Evolutionary conservation across 2,329 filamentous ascomycete species (phyloP), one percentile per base, ranked within the genome.

Genomic region (Apiospora phragmitis): DNA sequence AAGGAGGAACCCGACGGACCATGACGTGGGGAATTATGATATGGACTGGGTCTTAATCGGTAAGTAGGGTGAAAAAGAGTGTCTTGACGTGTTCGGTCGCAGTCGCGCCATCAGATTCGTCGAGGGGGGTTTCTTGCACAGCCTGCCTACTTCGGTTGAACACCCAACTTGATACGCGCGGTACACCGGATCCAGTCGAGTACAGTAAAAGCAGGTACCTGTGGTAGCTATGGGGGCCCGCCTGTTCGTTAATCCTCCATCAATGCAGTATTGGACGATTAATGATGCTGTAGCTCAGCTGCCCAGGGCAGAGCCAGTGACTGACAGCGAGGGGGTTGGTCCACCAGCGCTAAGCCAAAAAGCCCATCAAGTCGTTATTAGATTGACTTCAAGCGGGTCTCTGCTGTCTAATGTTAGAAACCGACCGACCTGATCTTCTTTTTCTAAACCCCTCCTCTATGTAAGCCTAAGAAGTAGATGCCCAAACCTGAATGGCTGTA

Each of bases 381-480:
- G 51, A 59, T 32, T 26, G 51, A 32, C 51, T 32, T 35, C 16
- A 8, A 35, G 51, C 51, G 51, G 51, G 51, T 59, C 51, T 51
- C 47, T 59, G 51, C 51, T 59, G 51, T 59, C 51, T 59, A 59
- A 59, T 59, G 51, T 59, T 59, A 59, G 51, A 59, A 59, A 59
- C 51, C 51, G 29, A 35, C 26, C 26, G 49, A 32, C 49, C 51
- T 59, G 51, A 32, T 59, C 51, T 59, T 26, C 51, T 26, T 59
- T 59, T 59, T 59, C 29, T 29, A 35, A 59, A 35, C 29, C 51
- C 51, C n/a, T n/a, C 51, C 51, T 59, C 51, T 16, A 32, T 35
- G 29, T 35, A 59, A 59, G 51, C 49, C 49, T 29, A 55, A 51
- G 24, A 9, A 47, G 11, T 26, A 26, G 8, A 14, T 49, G 47